Evolutionary conservation across 306 rosid genomes (phyloP).

Genomic region (Lathyrus aphaca): DNA sequence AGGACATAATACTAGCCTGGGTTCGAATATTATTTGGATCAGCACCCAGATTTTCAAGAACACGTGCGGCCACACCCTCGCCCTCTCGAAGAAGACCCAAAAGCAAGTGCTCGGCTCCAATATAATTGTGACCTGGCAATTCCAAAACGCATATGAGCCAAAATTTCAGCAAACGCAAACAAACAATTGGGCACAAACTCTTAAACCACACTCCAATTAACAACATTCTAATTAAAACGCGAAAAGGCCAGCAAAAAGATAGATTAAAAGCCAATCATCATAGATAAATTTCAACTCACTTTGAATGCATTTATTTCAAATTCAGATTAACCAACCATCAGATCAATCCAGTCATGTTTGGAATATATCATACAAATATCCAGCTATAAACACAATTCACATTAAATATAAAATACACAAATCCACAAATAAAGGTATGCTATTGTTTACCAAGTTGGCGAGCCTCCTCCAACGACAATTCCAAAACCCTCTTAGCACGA

Average conservation of each 20-base stretch:
- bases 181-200: not conserved
- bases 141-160: slow-evolving; percentile 17
- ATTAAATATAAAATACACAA: not conserved
- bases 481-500: slow-evolving; percentile 96
- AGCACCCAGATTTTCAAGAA: slow-evolving; percentile 92
- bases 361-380: not conserved
- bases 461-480: slow-evolving; percentile 95
- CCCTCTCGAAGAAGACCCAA: slow-evolving; percentile 97
- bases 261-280: not conserved
- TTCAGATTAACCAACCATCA: not conserved
- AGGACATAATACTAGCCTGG: slow-evolving; percentile 61
- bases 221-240: not conserved
- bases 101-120: slow-evolving; percentile 98
- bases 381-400: not conserved
- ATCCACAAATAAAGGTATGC: not conserved
- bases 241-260: not conserved
- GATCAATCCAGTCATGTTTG: not conserved
- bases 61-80: slow-evolving; percentile 98
- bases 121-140: slow-evolving; percentile 83
- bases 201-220: not conserved
- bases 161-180: not conserved
- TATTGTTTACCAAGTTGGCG: slow-evolving; percentile 83
- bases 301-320: not conserved
- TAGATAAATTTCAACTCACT: not conserved
- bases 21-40: slow-evolving; percentile 93